Percentiles rank a stretch among this genome's conserved stretches.
phyloP scores from a whole-genome alignment of 305 asterid species.

The Rubia peregrina region DNA sequence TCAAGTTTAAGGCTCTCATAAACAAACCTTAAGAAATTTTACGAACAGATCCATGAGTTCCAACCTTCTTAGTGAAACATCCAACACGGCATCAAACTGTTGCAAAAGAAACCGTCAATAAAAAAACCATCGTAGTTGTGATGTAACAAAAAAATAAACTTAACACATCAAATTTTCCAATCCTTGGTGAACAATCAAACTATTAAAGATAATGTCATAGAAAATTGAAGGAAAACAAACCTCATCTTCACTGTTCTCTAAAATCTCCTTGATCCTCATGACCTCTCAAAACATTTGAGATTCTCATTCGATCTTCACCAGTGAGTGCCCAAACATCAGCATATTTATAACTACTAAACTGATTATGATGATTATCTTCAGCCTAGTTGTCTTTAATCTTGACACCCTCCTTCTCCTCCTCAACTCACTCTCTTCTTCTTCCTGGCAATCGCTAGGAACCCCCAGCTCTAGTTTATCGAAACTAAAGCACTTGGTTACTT shows the following conservation, averaged over 20 bases:
- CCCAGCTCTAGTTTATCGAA: conserved; percentile 60
- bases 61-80: conserved; percentile 69
- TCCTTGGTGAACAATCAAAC: neutral
- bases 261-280: conserved; percentile 61
- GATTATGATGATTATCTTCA: too few relatives aligned
- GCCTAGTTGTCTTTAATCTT: too few relatives aligned
- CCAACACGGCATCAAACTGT: conserved; percentile 51
- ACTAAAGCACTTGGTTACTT: conserved; percentile 57
- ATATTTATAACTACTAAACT: conserved; percentile 41
- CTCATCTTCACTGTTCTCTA: conserved; percentile 58
- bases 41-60: conserved; percentile 68
- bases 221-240: too few relatives aligned
- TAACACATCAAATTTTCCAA: neutral
- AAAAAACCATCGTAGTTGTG: conserved; percentile 4
- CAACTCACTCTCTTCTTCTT: too few relatives aligned
- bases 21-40: conserved; percentile 72
- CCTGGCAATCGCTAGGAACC: conserved; percentile 35
- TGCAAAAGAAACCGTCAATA: conserved; percentile 20
- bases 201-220: too few relatives aligned
- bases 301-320: conserved; percentile 75
- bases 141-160: neutral
- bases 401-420: conserved; percentile 21
- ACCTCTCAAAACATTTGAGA: conserved; percentile 55
- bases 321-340: conserved; percentile 83
- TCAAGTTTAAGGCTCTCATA: conserved; percentile 11